Conservation (phyloP, 2,329 filamentous ascomycete genomes). For the Fusarium anguioides region DNA sequence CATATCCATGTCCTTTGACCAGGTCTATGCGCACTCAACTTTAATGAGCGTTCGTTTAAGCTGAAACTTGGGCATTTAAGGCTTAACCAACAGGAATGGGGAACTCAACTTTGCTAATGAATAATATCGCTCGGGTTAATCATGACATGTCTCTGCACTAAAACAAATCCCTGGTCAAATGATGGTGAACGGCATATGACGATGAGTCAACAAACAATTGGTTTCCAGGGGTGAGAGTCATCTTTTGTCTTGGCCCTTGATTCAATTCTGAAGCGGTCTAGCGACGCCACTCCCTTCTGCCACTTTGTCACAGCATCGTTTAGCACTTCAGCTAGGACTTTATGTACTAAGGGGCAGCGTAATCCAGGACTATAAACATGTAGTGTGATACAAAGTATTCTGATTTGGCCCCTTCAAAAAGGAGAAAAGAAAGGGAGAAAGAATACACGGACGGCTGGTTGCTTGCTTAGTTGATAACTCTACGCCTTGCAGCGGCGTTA, state of each 20-base stretch:
- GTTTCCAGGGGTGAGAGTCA: conserved; percentile 10
- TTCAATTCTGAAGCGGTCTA: neutral
- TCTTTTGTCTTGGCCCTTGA: too few species aligned
- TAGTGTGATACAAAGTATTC: neutral
- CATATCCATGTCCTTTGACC: neutral
- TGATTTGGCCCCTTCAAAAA: neutral
- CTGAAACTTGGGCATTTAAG: conserved; percentile 16
- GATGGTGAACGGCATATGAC: neutral
- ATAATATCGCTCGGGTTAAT: conserved; percentile 26
- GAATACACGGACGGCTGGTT: neutral
- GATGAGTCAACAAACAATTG: neutral
- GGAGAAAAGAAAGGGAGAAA: neutral
- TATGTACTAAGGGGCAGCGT: neutral
- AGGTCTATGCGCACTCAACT: conserved; percentile 1
- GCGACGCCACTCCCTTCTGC: conserved; percentile 22
- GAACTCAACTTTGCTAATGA: conserved; percentile 9
- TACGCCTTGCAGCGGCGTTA: conserved; percentile 1
- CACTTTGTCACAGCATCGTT: neutral
- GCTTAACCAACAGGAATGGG: neutral
- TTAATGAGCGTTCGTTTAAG: conserved; percentile 14
- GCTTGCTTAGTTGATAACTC: neutral
- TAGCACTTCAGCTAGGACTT: conserved; percentile 5
- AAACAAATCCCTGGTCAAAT: neutral
- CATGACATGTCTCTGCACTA: neutral
- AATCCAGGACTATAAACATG: neutral